Percentiles rank a stretch among this genome's conserved stretches.
Conservation (phyloP, 2,329 filamentous ascomycete genomes). For the Endoconidiophora laricicola region DNA sequence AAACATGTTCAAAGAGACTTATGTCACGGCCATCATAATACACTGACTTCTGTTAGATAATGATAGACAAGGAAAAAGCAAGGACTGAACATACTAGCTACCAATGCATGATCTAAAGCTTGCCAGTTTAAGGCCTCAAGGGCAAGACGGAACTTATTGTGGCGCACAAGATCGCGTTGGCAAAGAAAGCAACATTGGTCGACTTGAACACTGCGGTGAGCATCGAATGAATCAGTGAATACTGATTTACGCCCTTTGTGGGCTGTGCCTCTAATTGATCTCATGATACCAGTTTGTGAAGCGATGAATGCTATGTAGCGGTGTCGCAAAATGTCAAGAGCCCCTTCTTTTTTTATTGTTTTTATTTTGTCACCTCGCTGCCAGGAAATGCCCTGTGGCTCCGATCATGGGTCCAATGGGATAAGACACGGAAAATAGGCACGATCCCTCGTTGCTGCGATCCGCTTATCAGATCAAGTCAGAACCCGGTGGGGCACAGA, state of each 20-base stretch:
- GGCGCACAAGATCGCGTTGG: slow-evolving; percentile 8
- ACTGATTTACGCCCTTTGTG: slow-evolving; percentile 4
- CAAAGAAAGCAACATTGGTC: slow-evolving; percentile 12
- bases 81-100: slow-evolving; percentile 6
- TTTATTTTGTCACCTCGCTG: too few species aligned
- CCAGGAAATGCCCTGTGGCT: too few species aligned
- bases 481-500: too few species aligned
- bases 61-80: neutral
- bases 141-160: slow-evolving; percentile 7
- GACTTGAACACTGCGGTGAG: slow-evolving; percentile 11
- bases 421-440: too few species aligned
- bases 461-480: too few species aligned
- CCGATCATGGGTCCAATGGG: too few species aligned
- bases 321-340: too few species aligned
- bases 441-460: too few species aligned
- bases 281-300: too few species aligned
- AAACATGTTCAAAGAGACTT: slow-evolving; percentile 9
- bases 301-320: too few species aligned
- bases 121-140: slow-evolving; percentile 5
- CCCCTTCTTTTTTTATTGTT: too few species aligned
- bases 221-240: slow-evolving; percentile 10
- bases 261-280: neutral
- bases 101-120: neutral
- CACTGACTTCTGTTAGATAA: slow-evolving; percentile 5
- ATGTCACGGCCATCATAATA: slow-evolving; percentile 11